A percentile compares a stretch with the other conserved stretches of the same genome.
Conservation (phyloP, 768 basidiomycete genomes). For the Phanerochaete carnosa region DNA sequence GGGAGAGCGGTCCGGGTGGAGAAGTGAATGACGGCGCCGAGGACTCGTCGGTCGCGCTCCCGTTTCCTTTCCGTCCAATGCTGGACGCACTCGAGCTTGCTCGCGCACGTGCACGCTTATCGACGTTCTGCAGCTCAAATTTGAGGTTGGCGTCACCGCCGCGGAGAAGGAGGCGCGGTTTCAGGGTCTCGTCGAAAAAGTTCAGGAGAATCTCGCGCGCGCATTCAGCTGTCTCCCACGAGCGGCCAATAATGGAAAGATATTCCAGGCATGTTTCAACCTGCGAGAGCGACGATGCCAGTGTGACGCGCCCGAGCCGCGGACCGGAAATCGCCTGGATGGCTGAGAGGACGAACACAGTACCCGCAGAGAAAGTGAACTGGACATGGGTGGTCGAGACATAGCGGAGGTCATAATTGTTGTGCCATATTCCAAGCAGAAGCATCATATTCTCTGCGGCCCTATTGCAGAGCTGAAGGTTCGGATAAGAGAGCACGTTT, state of each 20-base stretch:
- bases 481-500: neutral
- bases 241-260: constrained; percentile 49
- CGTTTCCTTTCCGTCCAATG: neutral
- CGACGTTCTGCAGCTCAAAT: constrained; percentile 10
- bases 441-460: constrained; percentile 56
- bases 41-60: neutral
- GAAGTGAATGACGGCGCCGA: neutral
- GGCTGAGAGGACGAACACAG: constrained; percentile 51
- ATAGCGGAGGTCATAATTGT: constrained; percentile 53
- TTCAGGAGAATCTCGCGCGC: constrained; percentile 23
- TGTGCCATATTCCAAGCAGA: constrained; percentile 45
- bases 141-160: constrained; percentile 17
- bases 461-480: constrained; percentile 46
- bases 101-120: constrained; percentile 7
- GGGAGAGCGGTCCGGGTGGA: neutral
- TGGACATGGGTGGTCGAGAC: constrained; percentile 57
- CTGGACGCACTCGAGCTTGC: constrained; percentile 1
- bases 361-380: constrained; percentile 57
- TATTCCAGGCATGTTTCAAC: constrained; percentile 46
- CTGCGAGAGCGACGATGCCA: constrained; percentile 40
- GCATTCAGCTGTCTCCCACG: constrained; percentile 47
- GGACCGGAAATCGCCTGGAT: constrained; percentile 46
- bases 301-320: constrained; percentile 45
- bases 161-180: constrained; percentile 11
- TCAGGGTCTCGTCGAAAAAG: constrained; percentile 24